Evolutionary conservation across 352 stramenopile genomes (phyloP), one percentile per base, ranked within the genome.

Genomic region (Pythium brassicae): DNA sequence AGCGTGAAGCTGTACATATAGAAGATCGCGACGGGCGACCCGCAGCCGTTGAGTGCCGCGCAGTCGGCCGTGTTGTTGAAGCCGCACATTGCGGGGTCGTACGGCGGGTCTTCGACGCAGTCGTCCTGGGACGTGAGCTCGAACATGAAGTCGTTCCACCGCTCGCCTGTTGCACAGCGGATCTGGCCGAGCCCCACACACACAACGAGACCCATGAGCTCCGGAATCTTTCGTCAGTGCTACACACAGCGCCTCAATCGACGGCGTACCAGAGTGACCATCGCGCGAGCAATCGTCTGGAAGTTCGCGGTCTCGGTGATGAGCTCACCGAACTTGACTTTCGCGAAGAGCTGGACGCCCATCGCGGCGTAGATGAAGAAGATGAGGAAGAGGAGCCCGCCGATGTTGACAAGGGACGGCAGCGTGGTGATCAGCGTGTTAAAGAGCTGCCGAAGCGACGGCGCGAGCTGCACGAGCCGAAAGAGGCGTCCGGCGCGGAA

Each of bases 281-380:
- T 80, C 4, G 87, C 88, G 15, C 68, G 76, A 32, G 81, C 64
- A 37, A 98, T 76, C 9, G 76, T 76, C 61, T 94, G 83, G 43
- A 98, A 98, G 55, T 98, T 98, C 2, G 82, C 65, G 23, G 76
- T 72, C 12, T 76, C 66, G 12, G 86, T 91, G 19, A 97, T 58
- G 4, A 85, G 50, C 5, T 80, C 63, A 7, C 74, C 74, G 45
- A 86, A 69, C 46, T 85, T 86, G 3, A 97, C 65, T 58, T 89
- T 94, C 27, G 86, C 85, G 57, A 96, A 98, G 17, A 97, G 69
- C 60, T 98, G 85, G 2, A 97, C 79, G 4, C 87, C 88, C 65
- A 96, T 76, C 3, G 92, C 84, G 25, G 88, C 83, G 49, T 95
- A 97, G 60, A 98, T 96, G 62, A 97, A 97, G 58, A 97, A 91